phyloP scores from a whole-genome alignment of 257 asterid genomes.

The Nicotiana paniculata region DNA sequence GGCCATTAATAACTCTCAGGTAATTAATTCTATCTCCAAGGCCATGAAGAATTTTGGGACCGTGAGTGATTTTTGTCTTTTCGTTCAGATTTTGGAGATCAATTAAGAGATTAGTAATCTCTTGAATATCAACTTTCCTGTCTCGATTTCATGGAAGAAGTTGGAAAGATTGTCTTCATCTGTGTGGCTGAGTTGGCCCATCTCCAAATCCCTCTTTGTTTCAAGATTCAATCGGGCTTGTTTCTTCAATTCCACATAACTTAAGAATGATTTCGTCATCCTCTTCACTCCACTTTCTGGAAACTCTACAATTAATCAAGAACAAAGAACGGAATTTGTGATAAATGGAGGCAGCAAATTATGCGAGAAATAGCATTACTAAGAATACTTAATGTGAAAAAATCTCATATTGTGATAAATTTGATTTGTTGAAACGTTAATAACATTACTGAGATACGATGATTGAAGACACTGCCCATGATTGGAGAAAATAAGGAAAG shows the following conservation, averaged over 20 bases:
- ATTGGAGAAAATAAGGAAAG: too few species aligned
- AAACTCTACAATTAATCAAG: slow-evolving; percentile 18
- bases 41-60: slow-evolving; percentile 70
- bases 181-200: slow-evolving; percentile 33
- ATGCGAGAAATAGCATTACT: too few species aligned
- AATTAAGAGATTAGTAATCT: slow-evolving; percentile 51
- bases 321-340: neutral
- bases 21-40: slow-evolving; percentile 44
- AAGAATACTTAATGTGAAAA: too few species aligned
- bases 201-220: slow-evolving; percentile 46
- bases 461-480: too few species aligned
- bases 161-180: slow-evolving; percentile 42
- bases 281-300: slow-evolving; percentile 25
- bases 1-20: too few species aligned
- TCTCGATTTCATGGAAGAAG: slow-evolving; percentile 61
- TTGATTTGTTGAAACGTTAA: too few species aligned
- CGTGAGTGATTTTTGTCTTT: slow-evolving; percentile 53
- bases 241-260: slow-evolving; percentile 73
- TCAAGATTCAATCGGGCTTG: slow-evolving; percentile 48
- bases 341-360: too few species aligned
- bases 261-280: slow-evolving; percentile 76
- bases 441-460: too few species aligned
- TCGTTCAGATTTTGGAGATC: slow-evolving; percentile 66
- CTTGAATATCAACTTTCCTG: slow-evolving; percentile 41
- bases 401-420: too few species aligned